Evolutionary conservation across 805 yeast species (phyloP).

Genomic region (Metschnikowia cerradonensis): DNA sequence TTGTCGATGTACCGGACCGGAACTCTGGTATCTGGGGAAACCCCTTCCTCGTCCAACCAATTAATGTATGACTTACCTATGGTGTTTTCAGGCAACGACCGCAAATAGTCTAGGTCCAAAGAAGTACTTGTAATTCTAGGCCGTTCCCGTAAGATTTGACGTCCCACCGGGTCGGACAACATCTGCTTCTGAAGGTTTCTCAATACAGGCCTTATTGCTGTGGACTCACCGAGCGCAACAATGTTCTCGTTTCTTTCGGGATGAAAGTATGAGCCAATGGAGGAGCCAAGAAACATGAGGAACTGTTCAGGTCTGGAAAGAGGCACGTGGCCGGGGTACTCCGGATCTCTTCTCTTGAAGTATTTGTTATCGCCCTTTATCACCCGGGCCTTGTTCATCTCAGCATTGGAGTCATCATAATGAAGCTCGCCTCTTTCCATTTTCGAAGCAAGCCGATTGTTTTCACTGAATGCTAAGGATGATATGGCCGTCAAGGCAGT

Average conservation of each 20-base stretch:
- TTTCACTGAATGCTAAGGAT: slow-evolving; percentile 35
- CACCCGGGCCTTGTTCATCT: slow-evolving; percentile 22
- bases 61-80: slow-evolving; percentile 74
- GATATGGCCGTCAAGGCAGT: slow-evolving; percentile 21
- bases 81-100: slow-evolving; percentile 59
- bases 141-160: slow-evolving; percentile 69
- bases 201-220: slow-evolving; percentile 71
- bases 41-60: slow-evolving; percentile 85
- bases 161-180: slow-evolving; percentile 72
- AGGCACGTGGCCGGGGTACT: slow-evolving; percentile 79
- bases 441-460: slow-evolving; percentile 53
- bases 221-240: slow-evolving; percentile 84
- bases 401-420: slow-evolving; percentile 32
- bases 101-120: slow-evolving; percentile 58
- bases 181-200: slow-evolving; percentile 60
- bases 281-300: slow-evolving; percentile 65
- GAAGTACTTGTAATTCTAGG: slow-evolving; percentile 80
- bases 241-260: slow-evolving; percentile 74
- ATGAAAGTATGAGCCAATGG: slow-evolving; percentile 70
- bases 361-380: slow-evolving; percentile 22
- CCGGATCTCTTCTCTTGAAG: slow-evolving; percentile 40
- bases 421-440: slow-evolving; percentile 52
- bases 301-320: slow-evolving; percentile 58
- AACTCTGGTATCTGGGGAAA: slow-evolving; percentile 89
- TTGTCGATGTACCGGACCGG: slow-evolving; percentile 85